A percentile compares a stretch with the other conserved stretches of the same genome.
Evolutionary conservation across 768 basidiomycete species (phyloP).

Genomic region (Agaricus sinodeliciosus): DNA sequence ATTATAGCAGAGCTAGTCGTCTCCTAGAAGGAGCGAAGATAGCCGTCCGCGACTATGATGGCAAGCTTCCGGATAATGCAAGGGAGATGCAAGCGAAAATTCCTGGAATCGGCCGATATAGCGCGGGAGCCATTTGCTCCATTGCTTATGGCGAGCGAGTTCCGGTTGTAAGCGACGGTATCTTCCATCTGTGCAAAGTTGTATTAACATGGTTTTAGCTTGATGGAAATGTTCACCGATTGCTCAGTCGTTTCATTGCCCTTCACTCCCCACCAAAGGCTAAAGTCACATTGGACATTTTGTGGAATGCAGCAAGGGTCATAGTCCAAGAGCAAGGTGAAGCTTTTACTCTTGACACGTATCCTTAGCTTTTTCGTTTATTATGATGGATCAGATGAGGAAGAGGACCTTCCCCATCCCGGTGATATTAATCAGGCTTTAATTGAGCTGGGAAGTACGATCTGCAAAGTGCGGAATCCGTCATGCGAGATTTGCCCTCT

Average conservation of each 20-base stretch:
- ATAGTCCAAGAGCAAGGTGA: slow-evolving; percentile 46
- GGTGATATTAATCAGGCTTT: slow-evolving; percentile 91
- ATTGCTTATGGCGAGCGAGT: slow-evolving; percentile 83
- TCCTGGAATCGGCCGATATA: slow-evolving; percentile 87
- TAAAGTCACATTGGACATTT: slow-evolving; percentile 66
- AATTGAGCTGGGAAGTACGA: slow-evolving; percentile 91
- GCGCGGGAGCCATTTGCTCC: slow-evolving; percentile 76
- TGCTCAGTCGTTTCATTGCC: slow-evolving; percentile 79
- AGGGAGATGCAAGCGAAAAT: slow-evolving; percentile 76
- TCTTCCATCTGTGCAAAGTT: neutral
- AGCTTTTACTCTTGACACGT: neutral
- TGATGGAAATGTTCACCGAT: slow-evolving; percentile 85
- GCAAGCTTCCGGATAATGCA: slow-evolving; percentile 74
- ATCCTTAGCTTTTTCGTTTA: neutral
- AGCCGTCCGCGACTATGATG: slow-evolving; percentile 56
- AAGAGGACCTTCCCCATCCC: slow-evolving; percentile 25
- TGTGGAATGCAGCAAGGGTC: slow-evolving; percentile 75
- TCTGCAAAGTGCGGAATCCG: slow-evolving; percentile 85
- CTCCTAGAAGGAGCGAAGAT: slow-evolving; percentile 82
- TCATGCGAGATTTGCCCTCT: slow-evolving; percentile 70
- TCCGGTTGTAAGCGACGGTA: slow-evolving; percentile 67
- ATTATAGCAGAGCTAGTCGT: slow-evolving; percentile 82
- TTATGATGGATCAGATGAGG: neutral
- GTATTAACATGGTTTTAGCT: slow-evolving; percentile 38
- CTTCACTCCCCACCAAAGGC: slow-evolving; percentile 77